Base-by-base conservation (phyloP, 805 yeast species). In the Lachancea quebecensis region DNA sequence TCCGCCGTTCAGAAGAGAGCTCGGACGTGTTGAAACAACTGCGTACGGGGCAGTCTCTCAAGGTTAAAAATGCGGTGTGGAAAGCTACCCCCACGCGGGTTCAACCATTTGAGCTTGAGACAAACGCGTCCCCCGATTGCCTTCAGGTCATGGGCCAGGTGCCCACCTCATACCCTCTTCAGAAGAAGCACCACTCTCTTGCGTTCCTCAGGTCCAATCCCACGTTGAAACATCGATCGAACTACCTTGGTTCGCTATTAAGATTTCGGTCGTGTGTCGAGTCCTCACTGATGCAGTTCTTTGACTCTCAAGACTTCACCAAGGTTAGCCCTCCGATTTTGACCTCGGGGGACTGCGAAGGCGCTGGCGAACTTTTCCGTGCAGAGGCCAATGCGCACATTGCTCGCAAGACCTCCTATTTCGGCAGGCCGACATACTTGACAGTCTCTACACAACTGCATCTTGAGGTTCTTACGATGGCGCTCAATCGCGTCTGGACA, bases 391-490 rank as follows among this genome's bases (percentile, higher is more conserved):
- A 56, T 41, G 45, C 66, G 48, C 51, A 50, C 16, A 47, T 46
- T 5, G 48, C 49, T 10, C 36, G 43, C 3, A 54, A 48, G 32
- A 51, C 46, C 14, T 54, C 58, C 32, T 87, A 85, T 56, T 86
- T 85, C 57, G 87, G 82, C 1, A 75, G 76, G 47, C 71, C 75
- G 2, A 75, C 91, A 0, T 87, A 74, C 53, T 67, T 93, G 45
- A 85, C 98, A 0, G 99, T 93, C 0, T 88, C 96, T 0, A 81
- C 96, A 0, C 99, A 93, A 62, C 68, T 93, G 45, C 99, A 93
- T 64, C 63, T 93, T 18, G 99, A 93, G 60, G 85, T 81, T 1
- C 62, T 86, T 40, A 78, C 90, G 14, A 74, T 81, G 39, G 82
- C 96, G 0, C 62, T 90, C 28, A 75, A 79, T 38, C 69, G 95